These are phyloP conservation scores for Phytophthora syringae DNA, from an alignment of 352 stramenopile species.

Conservation along the genomic window DNA sequence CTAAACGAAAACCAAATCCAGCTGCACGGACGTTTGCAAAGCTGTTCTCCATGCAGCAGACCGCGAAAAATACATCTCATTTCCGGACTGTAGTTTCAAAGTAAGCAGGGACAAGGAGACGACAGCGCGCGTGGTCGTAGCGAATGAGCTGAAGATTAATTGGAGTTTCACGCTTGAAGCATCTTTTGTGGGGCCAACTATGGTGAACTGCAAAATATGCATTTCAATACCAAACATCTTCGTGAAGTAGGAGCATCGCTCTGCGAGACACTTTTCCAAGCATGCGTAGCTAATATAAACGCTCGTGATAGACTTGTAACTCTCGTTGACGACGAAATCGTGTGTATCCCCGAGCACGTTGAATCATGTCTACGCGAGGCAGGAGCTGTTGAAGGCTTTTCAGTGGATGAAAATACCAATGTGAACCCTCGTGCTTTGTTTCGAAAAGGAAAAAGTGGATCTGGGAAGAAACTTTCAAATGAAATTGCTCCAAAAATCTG, in stretches of 20 bases:
- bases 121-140: conserved; percentile 82
- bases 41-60: conserved; percentile 67
- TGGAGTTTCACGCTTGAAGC: conserved; percentile 90
- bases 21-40: conserved; percentile 77
- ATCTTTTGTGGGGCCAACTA: conserved; percentile 88
- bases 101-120: conserved; percentile 82
- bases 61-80: conserved; percentile 72
- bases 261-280: conserved; percentile 57
- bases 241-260: conserved; percentile 52
- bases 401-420: conserved; percentile 15
- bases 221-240: conserved; percentile 76
- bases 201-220: conserved; percentile 58
- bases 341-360: conserved; percentile 41
- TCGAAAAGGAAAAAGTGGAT: conserved; percentile 27
- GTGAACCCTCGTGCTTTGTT: conserved; percentile 18
- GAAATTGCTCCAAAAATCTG: conserved; percentile 22
- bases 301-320: conserved; percentile 40
- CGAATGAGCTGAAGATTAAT: conserved; percentile 76
- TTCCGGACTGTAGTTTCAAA: conserved; percentile 82
- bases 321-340: conserved; percentile 40
- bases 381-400: conserved; percentile 22
- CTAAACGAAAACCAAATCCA: conserved; percentile 86
- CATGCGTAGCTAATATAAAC: conserved; percentile 42
- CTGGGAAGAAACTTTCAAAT: conserved; percentile 21
- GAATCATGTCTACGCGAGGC: conserved; percentile 51